Evolutionary conservation across 192 early-diverging fungal genomes (phyloP).

Genomic region (Coemansia reversa): DNA sequence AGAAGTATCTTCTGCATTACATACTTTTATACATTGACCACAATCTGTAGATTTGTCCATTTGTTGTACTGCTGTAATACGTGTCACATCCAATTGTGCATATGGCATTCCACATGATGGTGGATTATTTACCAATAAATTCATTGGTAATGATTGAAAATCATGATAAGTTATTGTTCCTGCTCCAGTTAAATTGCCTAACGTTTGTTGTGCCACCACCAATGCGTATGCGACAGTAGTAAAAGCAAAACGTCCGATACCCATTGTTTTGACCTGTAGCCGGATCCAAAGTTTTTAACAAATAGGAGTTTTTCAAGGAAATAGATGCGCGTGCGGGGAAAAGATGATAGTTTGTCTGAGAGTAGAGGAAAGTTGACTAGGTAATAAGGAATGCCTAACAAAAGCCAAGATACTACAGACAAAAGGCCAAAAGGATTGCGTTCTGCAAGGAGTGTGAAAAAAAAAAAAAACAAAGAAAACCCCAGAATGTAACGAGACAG

Average conservation of each 20-base stretch:
- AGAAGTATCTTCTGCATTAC: slow-evolving; percentile 38
- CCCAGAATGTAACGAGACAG: too few relatives aligned
- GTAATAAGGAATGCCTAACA: too few relatives aligned
- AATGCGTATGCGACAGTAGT: neutral
- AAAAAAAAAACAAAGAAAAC: too few relatives aligned
- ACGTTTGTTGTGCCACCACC: neutral
- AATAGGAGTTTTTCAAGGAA: too few relatives aligned
- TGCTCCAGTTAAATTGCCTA: slow-evolving; percentile 32
- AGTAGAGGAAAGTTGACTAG: neutral
- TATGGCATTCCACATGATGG: slow-evolving; percentile 62
- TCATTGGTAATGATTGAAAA: slow-evolving; percentile 44
- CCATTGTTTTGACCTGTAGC: too few relatives aligned
- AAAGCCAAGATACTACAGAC: too few relatives aligned
- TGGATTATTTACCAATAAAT: slow-evolving; percentile 49
- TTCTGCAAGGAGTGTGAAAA: too few relatives aligned
- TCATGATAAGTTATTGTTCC: slow-evolving; percentile 53
- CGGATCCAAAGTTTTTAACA: too few relatives aligned
- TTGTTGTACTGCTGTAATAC: slow-evolving; percentile 57
- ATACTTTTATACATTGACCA: slow-evolving; percentile 56
- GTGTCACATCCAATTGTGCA: slow-evolving; percentile 49
- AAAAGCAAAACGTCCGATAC: too few relatives aligned
- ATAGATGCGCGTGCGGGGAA: neutral
- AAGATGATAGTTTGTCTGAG: neutral
- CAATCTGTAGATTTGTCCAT: slow-evolving; percentile 52
- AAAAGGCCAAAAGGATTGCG: too few relatives aligned